Conservation (phyloP, 352 stramenopile species). For the Globisporangium radiosum region DNA sequence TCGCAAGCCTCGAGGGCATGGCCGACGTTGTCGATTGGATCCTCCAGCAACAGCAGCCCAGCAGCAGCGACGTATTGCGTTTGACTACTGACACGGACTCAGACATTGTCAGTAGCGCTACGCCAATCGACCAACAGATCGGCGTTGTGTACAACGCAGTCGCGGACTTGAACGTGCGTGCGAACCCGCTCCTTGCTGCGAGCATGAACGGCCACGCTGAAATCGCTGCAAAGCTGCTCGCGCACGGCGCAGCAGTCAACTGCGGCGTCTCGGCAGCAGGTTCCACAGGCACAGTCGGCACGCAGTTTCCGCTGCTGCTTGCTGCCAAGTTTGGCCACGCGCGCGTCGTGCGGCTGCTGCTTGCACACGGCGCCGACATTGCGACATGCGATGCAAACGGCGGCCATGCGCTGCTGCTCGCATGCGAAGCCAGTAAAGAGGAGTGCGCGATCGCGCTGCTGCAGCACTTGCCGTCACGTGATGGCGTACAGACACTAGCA, state of each 20-base stretch:
- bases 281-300: conserved; percentile 5
- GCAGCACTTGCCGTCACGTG: conserved; percentile 1
- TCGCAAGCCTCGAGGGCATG: conserved; percentile 68
- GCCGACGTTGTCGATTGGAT: conserved; percentile 33
- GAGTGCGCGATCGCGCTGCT: conserved; percentile 45
- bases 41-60: conserved; percentile 10
- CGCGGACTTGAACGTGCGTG: conserved; percentile 48
- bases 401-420: conserved; percentile 47
- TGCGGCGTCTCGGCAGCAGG: conserved; percentile 10
- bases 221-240: conserved; percentile 41
- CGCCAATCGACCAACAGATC: conserved; percentile 37
- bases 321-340: conserved; percentile 89
- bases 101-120: neutral
- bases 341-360: conserved; percentile 69
- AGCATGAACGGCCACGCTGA: conserved; percentile 69
- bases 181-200: conserved; percentile 52
- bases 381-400: conserved; percentile 30
- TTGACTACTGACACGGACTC: too few relatives aligned
- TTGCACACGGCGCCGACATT: conserved; percentile 39
- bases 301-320: conserved; percentile 77
- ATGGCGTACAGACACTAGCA: too few relatives aligned
- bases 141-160: conserved; percentile 70
- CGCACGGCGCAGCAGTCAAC: conserved; percentile 22
- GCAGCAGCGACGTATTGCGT: neutral
- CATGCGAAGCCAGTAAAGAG: conserved; percentile 46